Conservation (phyloP, 2,329 filamentous ascomycete genomes). For the Scedosporium boydii region DNA sequence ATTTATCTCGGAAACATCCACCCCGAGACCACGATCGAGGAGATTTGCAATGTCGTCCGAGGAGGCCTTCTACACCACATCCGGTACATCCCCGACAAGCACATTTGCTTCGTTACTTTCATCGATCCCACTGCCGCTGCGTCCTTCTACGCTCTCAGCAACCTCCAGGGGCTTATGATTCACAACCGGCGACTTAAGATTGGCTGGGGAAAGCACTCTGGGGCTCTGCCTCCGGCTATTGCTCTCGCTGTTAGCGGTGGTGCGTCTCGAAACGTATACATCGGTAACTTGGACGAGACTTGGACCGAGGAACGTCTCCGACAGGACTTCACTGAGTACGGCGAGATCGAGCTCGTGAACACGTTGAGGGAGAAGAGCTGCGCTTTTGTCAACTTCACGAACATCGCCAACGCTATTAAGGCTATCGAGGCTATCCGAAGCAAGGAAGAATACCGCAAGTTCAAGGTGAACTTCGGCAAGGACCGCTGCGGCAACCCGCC, state of each 20-base stretch:
- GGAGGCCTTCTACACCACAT: constrained; percentile 95
- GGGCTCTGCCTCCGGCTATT: constrained; percentile 89
- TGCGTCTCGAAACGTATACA: constrained; percentile 96
- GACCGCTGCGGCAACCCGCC: constrained; percentile 95
- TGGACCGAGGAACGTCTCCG: constrained; percentile 94
- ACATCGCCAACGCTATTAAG: constrained; percentile 99
- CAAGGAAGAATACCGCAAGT: constrained; percentile 92
- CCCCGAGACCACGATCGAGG: constrained; percentile 96
- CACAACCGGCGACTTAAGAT: constrained; percentile 97
- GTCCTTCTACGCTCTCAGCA: constrained; percentile 95
- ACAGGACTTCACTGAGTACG: constrained; percentile 94
- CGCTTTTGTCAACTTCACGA: constrained; percentile 99
- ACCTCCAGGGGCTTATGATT: constrained; percentile 96
- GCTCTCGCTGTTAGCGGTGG: constrained; percentile 92
- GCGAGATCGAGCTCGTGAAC: constrained; percentile 96
- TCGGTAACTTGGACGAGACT: constrained; percentile 92
- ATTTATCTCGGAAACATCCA: constrained; percentile 99
- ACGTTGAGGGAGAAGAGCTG: constrained; percentile 97
- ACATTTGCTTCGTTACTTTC: constrained; percentile 99
- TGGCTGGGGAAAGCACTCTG: constrained; percentile 98
- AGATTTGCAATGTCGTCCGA: constrained; percentile 98
- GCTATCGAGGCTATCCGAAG: constrained; percentile 92
- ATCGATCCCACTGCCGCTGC: constrained; percentile 97
- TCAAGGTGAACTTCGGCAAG: constrained; percentile 99
- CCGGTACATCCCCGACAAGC: constrained; percentile 98